Evolutionary conservation across 2,329 filamentous ascomycete genomes (phyloP), one percentile per base, ranked within the genome.

Genomic region (Xylaria multiplex): DNA sequence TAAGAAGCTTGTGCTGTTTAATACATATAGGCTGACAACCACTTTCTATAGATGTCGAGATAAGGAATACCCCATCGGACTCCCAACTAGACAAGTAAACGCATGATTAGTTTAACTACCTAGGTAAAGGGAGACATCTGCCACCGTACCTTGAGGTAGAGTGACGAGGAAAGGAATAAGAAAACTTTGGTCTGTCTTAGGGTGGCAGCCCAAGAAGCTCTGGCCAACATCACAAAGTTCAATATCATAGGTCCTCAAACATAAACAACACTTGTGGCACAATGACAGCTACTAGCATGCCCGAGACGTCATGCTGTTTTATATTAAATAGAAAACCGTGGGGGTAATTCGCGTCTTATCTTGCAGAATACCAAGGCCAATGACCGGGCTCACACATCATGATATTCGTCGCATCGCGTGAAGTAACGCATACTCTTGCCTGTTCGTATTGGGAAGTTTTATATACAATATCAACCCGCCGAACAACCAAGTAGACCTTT

Each of bases 41-140:
- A 27, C 13, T 45, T 19, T 16, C 2, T 56, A 2, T 19, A 19
- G 13, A 45, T 56, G 16, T 13, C 32, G 19, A 48, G 43, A 58
- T n/a, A 49, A 40, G 30, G 30, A 22, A 24, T 37, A 14, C 50
- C 32, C 50, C 50, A 54, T 54, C 50, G 50, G 50, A 54, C 32
- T 16, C 19, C 50, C 40, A 40, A 54, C 50, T 16, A 42, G 14
- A 37, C 32, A 54, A 16, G 50, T 40, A 6, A 24, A 24, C 2
- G 11, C 32, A 16, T 24, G 6, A 11, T 32, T 14, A 53, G 30
- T 22, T 37, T 19, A 35, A 0, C 30, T 35, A 27, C 9, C 16
- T 11, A 24, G 35, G 35, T 13, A 9, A 6, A 37, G 2, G 35
- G n/a, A 24, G 8, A 11, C 7, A n/a, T 16, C 9, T 13, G 19